Conservation (phyloP, 1,284 basidiomycete genomes). For the Cryptococcus deneoformans region DNA sequence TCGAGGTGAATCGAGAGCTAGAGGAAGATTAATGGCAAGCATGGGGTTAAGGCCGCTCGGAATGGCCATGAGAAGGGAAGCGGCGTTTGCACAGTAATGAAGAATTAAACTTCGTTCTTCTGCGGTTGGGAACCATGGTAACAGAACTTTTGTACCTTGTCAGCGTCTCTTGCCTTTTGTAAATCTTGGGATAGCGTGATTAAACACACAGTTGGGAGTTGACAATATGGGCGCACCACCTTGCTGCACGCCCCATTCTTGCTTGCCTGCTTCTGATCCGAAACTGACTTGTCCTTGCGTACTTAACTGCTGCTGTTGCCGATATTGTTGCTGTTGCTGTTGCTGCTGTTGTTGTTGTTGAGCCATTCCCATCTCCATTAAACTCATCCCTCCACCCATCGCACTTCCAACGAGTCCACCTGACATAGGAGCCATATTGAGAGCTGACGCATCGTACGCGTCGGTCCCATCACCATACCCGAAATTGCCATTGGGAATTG, state of each 20-base stretch:
- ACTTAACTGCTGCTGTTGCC: not conserved
- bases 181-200: not conserved
- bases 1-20: conserved; percentile 47
- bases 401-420: not conserved
- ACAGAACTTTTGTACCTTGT: conserved; percentile 27
- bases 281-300: not conserved
- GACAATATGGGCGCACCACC: conserved; percentile 31
- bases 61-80: conserved; percentile 52
- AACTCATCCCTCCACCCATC: conserved; percentile 1
- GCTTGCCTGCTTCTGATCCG: conserved; percentile 12
- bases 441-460: not conserved
- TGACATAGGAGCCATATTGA: not conserved
- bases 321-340: not conserved
- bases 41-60: conserved; percentile 51
- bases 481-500: not conserved
- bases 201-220: conserved; percentile 30
- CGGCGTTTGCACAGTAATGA: conserved; percentile 48
- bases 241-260: conserved; percentile 15
- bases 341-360: not conserved
- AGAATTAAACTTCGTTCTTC: conserved; percentile 46
- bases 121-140: conserved; percentile 48
- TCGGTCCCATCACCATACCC: not conserved
- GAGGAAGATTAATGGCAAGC: conserved; percentile 50
- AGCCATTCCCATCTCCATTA: conserved; percentile 3
- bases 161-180: conserved; percentile 5